phyloP scores from a whole-genome alignment of 805 yeast species.

The Hanseniaspora guilliermondii region DNA sequence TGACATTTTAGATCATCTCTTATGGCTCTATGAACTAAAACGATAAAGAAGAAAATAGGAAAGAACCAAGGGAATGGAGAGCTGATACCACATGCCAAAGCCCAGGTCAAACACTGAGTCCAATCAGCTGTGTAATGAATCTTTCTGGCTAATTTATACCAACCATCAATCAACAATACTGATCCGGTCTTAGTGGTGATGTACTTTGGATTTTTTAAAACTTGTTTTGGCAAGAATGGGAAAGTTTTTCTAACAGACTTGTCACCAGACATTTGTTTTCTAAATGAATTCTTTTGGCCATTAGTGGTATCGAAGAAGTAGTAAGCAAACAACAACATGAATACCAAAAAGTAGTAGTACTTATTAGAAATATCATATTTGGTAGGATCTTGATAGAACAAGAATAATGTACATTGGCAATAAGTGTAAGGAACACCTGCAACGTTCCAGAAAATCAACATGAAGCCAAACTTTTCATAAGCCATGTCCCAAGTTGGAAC shows the following conservation, averaged over 20 bases:
- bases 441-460: constrained; percentile 96
- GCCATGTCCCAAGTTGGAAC: constrained; percentile 99
- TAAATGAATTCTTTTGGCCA: constrained; percentile 88
- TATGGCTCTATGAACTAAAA: constrained; percentile 73
- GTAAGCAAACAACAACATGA: constrained; percentile 54
- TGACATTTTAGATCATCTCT: constrained; percentile 81
- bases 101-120: constrained; percentile 83
- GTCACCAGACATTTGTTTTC: constrained; percentile 75
- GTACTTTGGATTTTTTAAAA: constrained; percentile 70
- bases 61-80: constrained; percentile 94
- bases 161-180: constrained; percentile 76
- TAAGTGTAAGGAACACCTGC: constrained; percentile 98
- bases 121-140: constrained; percentile 92
- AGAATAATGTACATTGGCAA: constrained; percentile 80
- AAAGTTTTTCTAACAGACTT: constrained; percentile 64
- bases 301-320: constrained; percentile 90
- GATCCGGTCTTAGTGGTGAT: constrained; percentile 80
- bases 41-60: constrained; percentile 80
- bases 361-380: constrained; percentile 63
- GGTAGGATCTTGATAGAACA: constrained; percentile 69
- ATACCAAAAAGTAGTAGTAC: constrained; percentile 48
- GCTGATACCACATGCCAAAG: constrained; percentile 71
- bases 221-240: constrained; percentile 83
- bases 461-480: constrained; percentile 97
- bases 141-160: constrained; percentile 89